These are phyloP conservation scores for Meyerozyma athensensis DNA, from an alignment of 1,139 yeast species.

Conservation along the genomic window DNA sequence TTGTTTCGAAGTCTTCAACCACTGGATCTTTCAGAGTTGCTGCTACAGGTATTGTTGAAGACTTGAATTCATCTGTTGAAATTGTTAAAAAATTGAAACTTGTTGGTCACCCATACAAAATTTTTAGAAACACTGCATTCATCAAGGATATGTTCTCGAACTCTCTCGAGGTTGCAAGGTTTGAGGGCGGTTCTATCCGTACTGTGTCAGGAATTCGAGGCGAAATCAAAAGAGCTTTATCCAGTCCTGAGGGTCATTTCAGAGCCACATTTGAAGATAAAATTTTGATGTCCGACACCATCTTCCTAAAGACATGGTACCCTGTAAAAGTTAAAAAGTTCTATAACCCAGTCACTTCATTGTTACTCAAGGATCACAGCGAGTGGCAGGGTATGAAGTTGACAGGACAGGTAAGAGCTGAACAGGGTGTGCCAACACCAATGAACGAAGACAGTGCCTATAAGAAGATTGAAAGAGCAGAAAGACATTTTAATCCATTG, in stretches of 20 bases:
- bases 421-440: constrained; percentile 61
- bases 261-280: constrained; percentile 99
- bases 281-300: constrained; percentile 81
- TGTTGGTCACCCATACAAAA: constrained; percentile 91
- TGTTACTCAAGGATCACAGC: constrained; percentile 65
- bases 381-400: constrained; percentile 97
- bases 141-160: constrained; percentile 94
- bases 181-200: constrained; percentile 95
- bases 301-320: constrained; percentile 93
- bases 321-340: constrained; percentile 87
- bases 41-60: constrained; percentile 97
- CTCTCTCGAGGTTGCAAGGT: constrained; percentile 91
- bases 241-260: constrained; percentile 94
- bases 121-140: constrained; percentile 94
- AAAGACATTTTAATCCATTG: constrained; percentile 81
- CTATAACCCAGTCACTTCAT: constrained; percentile 94
- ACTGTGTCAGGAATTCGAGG: constrained; percentile 98
- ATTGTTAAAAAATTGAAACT: constrained; percentile 93
- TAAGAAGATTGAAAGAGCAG: constrained; percentile 78
- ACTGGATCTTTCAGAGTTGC: constrained; percentile 92
- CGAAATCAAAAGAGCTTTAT: constrained; percentile 90
- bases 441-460: constrained; percentile 63
- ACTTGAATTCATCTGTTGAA: constrained; percentile 83
- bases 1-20: constrained; percentile 77
- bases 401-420: constrained; percentile 91